Evolutionary conservation across 2,329 filamentous ascomycete genomes (phyloP), one percentile per base, ranked within the genome.

Genomic region (Scytalidium lignicola): DNA sequence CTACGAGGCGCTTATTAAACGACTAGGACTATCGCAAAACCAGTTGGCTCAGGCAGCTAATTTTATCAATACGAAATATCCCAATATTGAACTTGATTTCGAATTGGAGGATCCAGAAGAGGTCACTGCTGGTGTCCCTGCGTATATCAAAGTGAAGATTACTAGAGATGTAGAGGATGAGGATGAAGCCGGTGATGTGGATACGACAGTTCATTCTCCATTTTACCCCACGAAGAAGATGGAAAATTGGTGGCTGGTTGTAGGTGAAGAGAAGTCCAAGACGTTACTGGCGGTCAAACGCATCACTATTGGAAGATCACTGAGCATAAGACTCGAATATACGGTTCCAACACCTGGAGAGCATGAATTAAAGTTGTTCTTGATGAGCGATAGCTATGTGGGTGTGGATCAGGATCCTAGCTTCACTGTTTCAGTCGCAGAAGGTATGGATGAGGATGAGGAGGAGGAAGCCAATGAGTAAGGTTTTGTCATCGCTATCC

Each of bases 171-270:
- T 92, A 4, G 80, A 83, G 37, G 82, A 86, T 47, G 85, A 83
- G n/a, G 81, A 85, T 47, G 80, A 82, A 47, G 74, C 75, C 12
- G 74, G 80, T 19, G 85, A 88, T 56, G 79, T 87, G 15, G 90
- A 96, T 65, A 80, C 86, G 2, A 85, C 84, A 1, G 95, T 97
- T 2, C 91, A 97, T 65, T 91, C 92, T 46, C 93, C 93, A 0
- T 99, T 97, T 76, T 99, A 93, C 66, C 91, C 93, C 1, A 75
- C 69, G 44, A 86, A 86, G 68, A 99, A 99, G 78, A 86, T 89
- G 74, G 93, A 99, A 76, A 96, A 93, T 65, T 99, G 91, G 91
- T 99, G 93, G 93, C 73, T 99, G 49, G 89, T 99, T 18, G 89
- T 99, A 28, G 92, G 91, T 23, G 91, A 97, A 60, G 90, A 96